phyloP scores from a whole-genome alignment of 2,329 filamentous ascomycete species.

The Penicillium brasilianum region DNA sequence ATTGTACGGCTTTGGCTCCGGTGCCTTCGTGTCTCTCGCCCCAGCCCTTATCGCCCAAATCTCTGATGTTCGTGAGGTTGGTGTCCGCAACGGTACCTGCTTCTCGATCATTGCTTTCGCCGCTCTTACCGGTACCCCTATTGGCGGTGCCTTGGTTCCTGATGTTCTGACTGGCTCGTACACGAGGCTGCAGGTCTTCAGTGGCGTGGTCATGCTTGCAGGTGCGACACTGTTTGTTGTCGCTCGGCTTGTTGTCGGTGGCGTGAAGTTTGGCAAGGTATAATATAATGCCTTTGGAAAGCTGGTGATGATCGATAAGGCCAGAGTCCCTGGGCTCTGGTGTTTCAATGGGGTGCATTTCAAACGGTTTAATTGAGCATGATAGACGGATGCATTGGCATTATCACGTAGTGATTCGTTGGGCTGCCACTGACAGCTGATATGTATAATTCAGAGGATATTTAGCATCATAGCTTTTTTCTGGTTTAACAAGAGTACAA shows the following conservation, averaged over 20 bases:
- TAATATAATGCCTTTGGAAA: constrained; percentile 20
- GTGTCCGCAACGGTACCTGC: constrained; percentile 67
- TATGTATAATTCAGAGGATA: neutral
- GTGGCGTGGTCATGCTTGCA: constrained; percentile 34
- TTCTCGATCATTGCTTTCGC: constrained; percentile 68
- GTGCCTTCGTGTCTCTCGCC: constrained; percentile 67
- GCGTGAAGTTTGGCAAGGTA: constrained; percentile 32
- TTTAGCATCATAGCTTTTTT: neutral
- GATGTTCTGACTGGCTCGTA: constrained; percentile 35
- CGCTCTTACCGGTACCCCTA: constrained; percentile 58
- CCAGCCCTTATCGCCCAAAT: constrained; percentile 73
- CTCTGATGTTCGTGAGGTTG: constrained; percentile 71
- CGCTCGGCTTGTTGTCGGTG: constrained; percentile 33
- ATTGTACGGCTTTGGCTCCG: constrained; percentile 73
- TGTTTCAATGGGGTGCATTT: neutral
- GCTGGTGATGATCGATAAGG: neutral
- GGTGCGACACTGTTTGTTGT: constrained; percentile 32
- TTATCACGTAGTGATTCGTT: neutral
- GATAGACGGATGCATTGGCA: neutral
- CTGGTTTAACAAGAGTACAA: neutral
- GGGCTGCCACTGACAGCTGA: neutral
- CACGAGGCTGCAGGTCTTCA: constrained; percentile 33
- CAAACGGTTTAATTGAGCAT: neutral
- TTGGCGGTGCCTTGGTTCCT: constrained; percentile 36
- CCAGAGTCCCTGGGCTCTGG: neutral